A percentile compares a stretch with the other conserved stretches of the same genome.
These are phyloP conservation scores for Linnemannia exigua DNA, from an alignment of 192 early-diverging fungal genomes.

Conservation along the genomic window DNA sequence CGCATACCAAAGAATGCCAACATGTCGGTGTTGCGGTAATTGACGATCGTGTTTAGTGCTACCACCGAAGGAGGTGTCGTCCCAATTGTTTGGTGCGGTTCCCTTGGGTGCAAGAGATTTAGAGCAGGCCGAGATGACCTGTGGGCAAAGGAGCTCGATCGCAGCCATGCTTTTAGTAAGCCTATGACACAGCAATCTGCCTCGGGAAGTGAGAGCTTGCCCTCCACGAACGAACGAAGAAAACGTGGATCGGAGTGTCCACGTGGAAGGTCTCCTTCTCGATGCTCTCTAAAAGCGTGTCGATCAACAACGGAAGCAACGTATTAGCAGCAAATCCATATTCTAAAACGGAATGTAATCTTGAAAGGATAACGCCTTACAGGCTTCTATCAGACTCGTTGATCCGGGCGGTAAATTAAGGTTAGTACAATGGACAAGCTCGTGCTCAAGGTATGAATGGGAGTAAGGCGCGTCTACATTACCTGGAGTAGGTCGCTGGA, in stretches of 20 bases:
- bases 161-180: slow-evolving; percentile 30
- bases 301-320: not conserved
- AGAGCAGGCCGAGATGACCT: slow-evolving; percentile 31
- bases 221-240: no score
- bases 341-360: not conserved
- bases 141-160: slow-evolving; percentile 26
- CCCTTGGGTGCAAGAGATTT: slow-evolving; percentile 43
- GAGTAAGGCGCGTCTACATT: not conserved
- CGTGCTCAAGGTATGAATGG: no score
- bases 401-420: slow-evolving; percentile 13
- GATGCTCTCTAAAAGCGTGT: not conserved
- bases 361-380: no score
- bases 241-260: not conserved
- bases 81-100: slow-evolving; percentile 40
- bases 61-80: slow-evolving; percentile 35
- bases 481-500: no score
- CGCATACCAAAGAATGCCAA: slow-evolving; percentile 47
- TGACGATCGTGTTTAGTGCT: slow-evolving; percentile 23
- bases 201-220: slow-evolving; percentile 15
- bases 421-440: no score
- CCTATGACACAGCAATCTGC: slow-evolving; percentile 46
- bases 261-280: not conserved
- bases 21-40: slow-evolving; percentile 45
- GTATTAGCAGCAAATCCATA: not conserved
- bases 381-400: slow-evolving; percentile 13